Evolutionary conservation across 805 yeast species (phyloP), one percentile per base, ranked within the genome.

Genomic region (Pichia exigua): DNA sequence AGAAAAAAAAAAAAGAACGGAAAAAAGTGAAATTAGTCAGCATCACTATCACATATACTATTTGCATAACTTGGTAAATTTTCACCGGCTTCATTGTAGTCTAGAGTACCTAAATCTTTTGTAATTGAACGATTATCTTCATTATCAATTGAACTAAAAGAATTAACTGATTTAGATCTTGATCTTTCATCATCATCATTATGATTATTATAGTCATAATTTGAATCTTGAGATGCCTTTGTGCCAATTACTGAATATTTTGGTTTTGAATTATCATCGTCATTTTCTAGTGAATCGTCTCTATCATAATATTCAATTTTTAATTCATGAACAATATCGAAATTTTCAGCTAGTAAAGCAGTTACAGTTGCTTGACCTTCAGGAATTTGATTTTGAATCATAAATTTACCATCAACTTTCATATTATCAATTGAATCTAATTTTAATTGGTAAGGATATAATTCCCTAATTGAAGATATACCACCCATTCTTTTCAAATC

Each of bases 341-440:
- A 94, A 67, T 98, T 92, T 65, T 91, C 97, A 4, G 96, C 94
- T 47, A 92, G 73, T 52, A 92, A 70, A 1, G 96, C 96, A 66
- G 83, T 90, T 56, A 94, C 73, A n/a, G 95, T 82, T 7, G 97
- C 99, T 69, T 94, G 99, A 13, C 99, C 99, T 65, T 94, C 98
- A 2, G 99, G 99, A 43, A 94, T 85, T 57, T 88, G 87, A 48
- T 82, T 87, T 55, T 87, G 88, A 45, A 89, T 85, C 63, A 86
- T 81, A 62, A 94, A 94, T 71, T 88, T 92, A 9, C 99, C 99
- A 65, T 94, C 98, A 15, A 72, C 76, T 63, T 97, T 80, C 63
- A 85, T 65, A 62, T 90, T 87, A 66, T 94, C 99, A 54, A 94
- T 75, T 17, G 94, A 83, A 2, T 95, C 94, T 51, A 94, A 75